Evolutionary conservation across 116 monocot genomes (phyloP), one percentile per base, ranked within the genome.

Genomic region (Thalassia testudinum): DNA sequence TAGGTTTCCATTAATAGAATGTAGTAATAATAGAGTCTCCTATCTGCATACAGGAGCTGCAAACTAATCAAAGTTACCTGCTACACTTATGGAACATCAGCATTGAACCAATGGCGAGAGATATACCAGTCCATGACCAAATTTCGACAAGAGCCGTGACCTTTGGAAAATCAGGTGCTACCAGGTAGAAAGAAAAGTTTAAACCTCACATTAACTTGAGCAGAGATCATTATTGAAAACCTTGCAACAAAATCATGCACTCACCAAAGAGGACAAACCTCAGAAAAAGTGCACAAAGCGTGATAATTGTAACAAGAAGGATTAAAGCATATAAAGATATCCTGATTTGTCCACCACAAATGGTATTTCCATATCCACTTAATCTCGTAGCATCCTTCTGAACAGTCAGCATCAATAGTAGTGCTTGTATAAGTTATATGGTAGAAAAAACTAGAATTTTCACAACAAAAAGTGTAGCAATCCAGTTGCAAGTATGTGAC

Each of bases 41-140:
- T 5, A 34, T 34, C 3, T 34, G 30, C 30, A 34, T 34, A 34
- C 3, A 10, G 30, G n/a, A n/a, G n/a, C n/a, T n/a, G 30, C 30
- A 34, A 34, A 10, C 30, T 34, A 21, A 6, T 38, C 4, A 20
- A 60, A n/a, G 2, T 61, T 72, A 95, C 95, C 88, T 84, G 85
- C 81, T 85, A 59, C 80, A 84, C 70, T 73, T 84, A 57, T 85
- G 73, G 56, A 95, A 75, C 95, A 88, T 87, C 24, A 67, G 50
- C 16, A 84, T 30, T 12, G 85, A 70, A 49, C 50, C 84, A 67
- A 74, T 61, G 45, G 65, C 76, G 76, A 85, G 78, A 74, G 81
- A 81, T 60, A 87, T 27, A 34, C 54, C 78, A 58, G 48, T 66
- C 76, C 81, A 95, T n/a, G 70, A 66, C 88, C 87, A 95, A 28